Conservation (phyloP, 768 basidiomycete genomes). For the Lepiota brunneoincarnata region DNA sequence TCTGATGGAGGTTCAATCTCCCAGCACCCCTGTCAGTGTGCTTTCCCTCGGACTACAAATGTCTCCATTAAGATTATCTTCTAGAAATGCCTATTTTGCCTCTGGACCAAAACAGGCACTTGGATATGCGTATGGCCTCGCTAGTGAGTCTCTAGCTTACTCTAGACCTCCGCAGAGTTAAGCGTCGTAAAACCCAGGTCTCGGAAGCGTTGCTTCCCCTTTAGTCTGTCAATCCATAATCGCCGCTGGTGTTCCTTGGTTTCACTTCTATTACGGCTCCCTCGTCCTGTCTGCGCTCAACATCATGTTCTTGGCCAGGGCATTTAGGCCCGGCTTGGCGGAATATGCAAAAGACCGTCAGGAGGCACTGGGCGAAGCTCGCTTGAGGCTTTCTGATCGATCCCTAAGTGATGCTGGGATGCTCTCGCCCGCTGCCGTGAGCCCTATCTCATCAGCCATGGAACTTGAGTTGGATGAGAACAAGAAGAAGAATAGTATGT, state of each 20-base stretch:
- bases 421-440: neutral
- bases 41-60: neutral
- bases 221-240: constrained; percentile 52
- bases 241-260: constrained; percentile 50
- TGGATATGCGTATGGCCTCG: constrained; percentile 45
- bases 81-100: constrained; percentile 48
- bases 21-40: constrained; percentile 35
- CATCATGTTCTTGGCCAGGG: constrained; percentile 32
- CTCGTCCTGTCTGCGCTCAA: constrained; percentile 46
- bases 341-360: neutral
- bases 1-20: constrained; percentile 4
- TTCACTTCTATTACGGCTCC: constrained; percentile 56
- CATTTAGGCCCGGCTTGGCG: constrained; percentile 43
- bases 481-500: constrained; percentile 17
- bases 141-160: constrained; percentile 34
- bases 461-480: neutral
- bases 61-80: neutral
- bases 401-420: neutral
- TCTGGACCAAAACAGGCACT: constrained; percentile 37
- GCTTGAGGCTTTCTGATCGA: neutral
- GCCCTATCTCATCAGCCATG: constrained; percentile 1
- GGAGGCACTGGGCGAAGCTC: neutral
- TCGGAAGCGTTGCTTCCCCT: constrained; percentile 53
- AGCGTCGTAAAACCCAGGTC: constrained; percentile 29
- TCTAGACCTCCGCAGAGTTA: neutral